Base-by-base conservation (phyloP, 2,329 filamentous ascomycete species). In the Waltergamsia citrina region DNA sequence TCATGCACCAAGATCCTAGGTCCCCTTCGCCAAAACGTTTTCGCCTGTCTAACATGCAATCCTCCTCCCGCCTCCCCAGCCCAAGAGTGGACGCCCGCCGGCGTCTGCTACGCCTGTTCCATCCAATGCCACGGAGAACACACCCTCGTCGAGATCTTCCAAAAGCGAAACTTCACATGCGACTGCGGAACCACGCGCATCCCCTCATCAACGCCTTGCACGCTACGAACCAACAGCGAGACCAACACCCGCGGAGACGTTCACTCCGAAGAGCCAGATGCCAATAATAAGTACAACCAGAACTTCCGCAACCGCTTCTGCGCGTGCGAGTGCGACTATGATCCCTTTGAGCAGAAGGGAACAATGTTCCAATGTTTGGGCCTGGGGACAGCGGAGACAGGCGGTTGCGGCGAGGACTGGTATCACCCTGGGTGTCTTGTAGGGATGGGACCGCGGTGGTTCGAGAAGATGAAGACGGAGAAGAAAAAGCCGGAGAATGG, bases 311-410 rank as follows among this genome's bases (percentile, higher is more conserved):
- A 96, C 49, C 74, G 71, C 29, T 98, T 98, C 60, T 98, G 92
- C 54, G 85, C 82, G 3, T 98, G 92, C 50, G 74, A 74, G 20
- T 81, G 88, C 49, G 77, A 88, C 39, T 98, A 98, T 52, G 83
- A 95, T 52, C 78, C 90, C 0, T 74, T 90, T 31, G 70, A 84
- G 52, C 87, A 98, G 54, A 93, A 90, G 47, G 90, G 90, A 0
- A 96, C 88, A 25, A 98, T 98, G 92, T 98, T 93, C 47, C 92
- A 98, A 56, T 98, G 92, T 52, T 57, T 96, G 3, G 90, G 90
- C 0, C 64, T 96, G 1, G 87, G 86, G 1, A 81, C 77, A 0
- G 69, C 74, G 10, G 82, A 90, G 44, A 79, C 81, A 2, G 88
- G 88, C 12, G 90, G 88, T 5, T 96, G 90, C 57, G 90, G 90